These are phyloP conservation scores for Zea luxurians DNA, from an alignment of 176 grass and related monocot species.

Conservation along the genomic window DNA sequence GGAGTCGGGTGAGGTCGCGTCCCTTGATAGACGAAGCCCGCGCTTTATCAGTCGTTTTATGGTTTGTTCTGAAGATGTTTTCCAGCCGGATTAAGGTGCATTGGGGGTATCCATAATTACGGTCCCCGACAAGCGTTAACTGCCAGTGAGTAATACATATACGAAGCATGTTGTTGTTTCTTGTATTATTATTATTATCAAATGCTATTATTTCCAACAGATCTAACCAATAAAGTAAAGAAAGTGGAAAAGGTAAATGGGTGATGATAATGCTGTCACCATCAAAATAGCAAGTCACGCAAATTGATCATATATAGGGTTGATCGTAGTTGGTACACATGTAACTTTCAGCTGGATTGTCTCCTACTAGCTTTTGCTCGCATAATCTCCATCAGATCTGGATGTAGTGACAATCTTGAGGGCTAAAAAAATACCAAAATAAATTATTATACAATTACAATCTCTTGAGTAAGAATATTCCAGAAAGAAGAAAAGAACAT, in stretches of 20 bases:
- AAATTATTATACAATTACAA: neutral
- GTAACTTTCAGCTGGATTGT: slow-evolving; percentile 12
- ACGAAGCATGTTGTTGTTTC: too few species aligned
- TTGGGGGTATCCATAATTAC: too few species aligned
- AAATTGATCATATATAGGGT: neutral
- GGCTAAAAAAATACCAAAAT: neutral
- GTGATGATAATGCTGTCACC: neutral
- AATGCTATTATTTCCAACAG: too few species aligned
- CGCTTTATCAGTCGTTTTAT: too few species aligned
- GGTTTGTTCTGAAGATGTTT: too few species aligned
- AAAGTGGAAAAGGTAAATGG: neutral
- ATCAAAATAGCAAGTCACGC: neutral
- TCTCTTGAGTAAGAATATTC: neutral
- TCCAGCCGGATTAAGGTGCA: too few species aligned
- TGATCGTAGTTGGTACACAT: slow-evolving; percentile 1
- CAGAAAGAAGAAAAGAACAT: neutral
- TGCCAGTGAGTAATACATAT: too few species aligned
- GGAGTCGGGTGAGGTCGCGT: too few species aligned
- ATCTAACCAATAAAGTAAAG: neutral
- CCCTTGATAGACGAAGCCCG: too few species aligned
- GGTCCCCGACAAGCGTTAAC: too few species aligned
- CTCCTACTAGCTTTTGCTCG: neutral
- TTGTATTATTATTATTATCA: too few species aligned
- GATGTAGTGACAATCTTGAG: slow-evolving; percentile 4
- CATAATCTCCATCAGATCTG: neutral